Evolutionary conservation across 2,329 filamentous ascomycete species (phyloP).

Genomic region (Penicillium expansum): DNA sequence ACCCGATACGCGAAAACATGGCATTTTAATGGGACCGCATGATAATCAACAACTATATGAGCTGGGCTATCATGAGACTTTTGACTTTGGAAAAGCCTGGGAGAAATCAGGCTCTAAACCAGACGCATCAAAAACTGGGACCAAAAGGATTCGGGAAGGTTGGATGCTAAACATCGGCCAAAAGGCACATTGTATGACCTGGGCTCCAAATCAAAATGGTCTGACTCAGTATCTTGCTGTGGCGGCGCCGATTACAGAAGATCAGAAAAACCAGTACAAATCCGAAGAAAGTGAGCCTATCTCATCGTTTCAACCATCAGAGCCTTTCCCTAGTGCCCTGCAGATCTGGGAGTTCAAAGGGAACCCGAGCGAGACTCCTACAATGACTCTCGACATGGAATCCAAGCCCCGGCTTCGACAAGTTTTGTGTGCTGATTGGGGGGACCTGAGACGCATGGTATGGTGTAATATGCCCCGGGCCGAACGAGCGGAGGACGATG

Average conservation of each 20-base stretch:
- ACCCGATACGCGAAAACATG: slow-evolving; percentile 33
- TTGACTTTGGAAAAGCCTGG: slow-evolving; percentile 51
- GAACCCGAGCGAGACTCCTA: slow-evolving; percentile 26
- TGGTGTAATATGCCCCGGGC: slow-evolving; percentile 54
- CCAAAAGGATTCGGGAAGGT: slow-evolving; percentile 37
- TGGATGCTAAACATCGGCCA: slow-evolving; percentile 59
- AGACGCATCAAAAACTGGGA: slow-evolving; percentile 11
- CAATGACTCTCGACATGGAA: slow-evolving; percentile 45
- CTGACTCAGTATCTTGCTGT: slow-evolving; percentile 58
- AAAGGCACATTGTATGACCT: slow-evolving; percentile 50
- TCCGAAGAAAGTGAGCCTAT: slow-evolving; percentile 34
- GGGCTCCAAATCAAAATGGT: slow-evolving; percentile 47
- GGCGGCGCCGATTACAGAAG: slow-evolving; percentile 39
- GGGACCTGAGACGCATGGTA: slow-evolving; percentile 52
- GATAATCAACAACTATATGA: slow-evolving; percentile 44
- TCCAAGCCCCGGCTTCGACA: slow-evolving; percentile 47
- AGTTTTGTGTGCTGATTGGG: slow-evolving; percentile 58
- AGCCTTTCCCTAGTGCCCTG: slow-evolving; percentile 50
- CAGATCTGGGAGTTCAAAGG: slow-evolving; percentile 59
- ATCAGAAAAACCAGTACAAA: slow-evolving; percentile 35
- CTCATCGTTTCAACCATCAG: slow-evolving; percentile 52
- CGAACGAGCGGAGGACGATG: slow-evolving; percentile 30
- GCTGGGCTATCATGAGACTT: slow-evolving; percentile 41
- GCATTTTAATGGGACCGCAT: slow-evolving; percentile 52
- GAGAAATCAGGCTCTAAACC: slow-evolving; percentile 18